Percentiles rank a stretch among this genome's conserved stretches.
Evolutionary conservation across 768 basidiomycete species (phyloP).

Genomic region (Mycena metata): DNA sequence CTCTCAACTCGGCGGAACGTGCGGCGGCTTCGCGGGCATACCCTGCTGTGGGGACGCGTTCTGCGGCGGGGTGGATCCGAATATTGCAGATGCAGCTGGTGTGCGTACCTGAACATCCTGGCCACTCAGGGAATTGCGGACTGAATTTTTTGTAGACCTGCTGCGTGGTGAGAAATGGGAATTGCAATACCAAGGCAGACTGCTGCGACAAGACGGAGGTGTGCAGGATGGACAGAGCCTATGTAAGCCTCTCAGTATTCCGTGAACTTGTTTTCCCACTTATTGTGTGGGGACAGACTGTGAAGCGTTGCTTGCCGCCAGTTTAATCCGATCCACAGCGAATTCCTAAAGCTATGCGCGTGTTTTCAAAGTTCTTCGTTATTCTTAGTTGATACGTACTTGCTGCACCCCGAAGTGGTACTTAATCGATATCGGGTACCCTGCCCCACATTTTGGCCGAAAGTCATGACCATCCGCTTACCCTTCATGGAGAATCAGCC

Average conservation of each 20-base stretch:
- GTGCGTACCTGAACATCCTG: constrained; percentile 2
- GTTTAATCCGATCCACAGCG: constrained; percentile 4
- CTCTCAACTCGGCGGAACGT: constrained; percentile 5
- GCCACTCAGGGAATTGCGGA: constrained; percentile 4
- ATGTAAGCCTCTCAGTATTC: constrained; percentile 2
- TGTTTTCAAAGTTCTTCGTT: too few species aligned
- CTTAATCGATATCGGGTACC: too few species aligned
- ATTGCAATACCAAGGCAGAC: constrained; percentile 6
- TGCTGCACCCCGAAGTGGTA: too few species aligned
- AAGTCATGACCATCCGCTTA: too few species aligned
- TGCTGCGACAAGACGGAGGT: constrained; percentile 4
- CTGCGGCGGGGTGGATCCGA: constrained; percentile 3
- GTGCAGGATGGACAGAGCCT: constrained; percentile 4
- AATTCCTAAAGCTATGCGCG: too few species aligned
- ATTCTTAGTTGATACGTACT: too few species aligned
- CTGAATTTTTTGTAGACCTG: constrained; percentile 2
- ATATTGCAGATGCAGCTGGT: constrained; percentile 4
- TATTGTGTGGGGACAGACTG: constrained; percentile 2
- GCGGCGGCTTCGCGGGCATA: constrained; percentile 5
- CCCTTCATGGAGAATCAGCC: too few species aligned
- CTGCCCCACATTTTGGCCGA: too few species aligned
- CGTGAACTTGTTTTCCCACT: constrained; percentile 4
- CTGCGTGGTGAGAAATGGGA: constrained; percentile 4
- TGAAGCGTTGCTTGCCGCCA: constrained; percentile 2
- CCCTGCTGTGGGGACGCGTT: constrained; percentile 1